Percentiles rank a stretch among this genome's conserved stretches.
phyloP scores from a whole-genome alignment of 345 rosid genomes.

The Anastatica hierochuntica region DNA sequence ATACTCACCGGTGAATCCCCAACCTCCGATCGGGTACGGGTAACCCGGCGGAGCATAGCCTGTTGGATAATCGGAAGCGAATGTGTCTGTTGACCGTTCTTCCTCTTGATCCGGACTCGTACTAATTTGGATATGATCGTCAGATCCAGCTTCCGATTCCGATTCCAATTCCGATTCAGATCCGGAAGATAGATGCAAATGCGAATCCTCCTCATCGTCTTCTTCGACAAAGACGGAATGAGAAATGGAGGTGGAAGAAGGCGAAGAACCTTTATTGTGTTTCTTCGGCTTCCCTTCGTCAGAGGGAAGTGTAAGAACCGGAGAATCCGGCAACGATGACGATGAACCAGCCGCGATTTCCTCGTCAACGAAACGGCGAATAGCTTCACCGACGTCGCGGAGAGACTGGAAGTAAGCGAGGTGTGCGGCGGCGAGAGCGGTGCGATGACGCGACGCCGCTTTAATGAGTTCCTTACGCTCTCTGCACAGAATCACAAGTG shows the following conservation, averaged over 20 bases:
- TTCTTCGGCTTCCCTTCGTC: constrained; percentile 47
- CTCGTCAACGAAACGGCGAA: constrained; percentile 66
- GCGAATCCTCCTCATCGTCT: constrained; percentile 43
- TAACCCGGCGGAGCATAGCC: constrained; percentile 20
- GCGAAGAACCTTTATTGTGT: not conserved
- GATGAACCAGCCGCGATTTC: constrained; percentile 38
- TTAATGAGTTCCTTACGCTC: constrained; percentile 60
- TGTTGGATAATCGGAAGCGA: constrained; percentile 8
- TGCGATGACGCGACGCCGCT: constrained; percentile 59
- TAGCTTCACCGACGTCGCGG: constrained; percentile 63
- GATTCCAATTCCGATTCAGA: constrained; percentile 36
- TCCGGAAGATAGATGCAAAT: constrained; percentile 53
- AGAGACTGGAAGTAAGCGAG: constrained; percentile 61
- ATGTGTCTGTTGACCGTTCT: constrained; percentile 13
- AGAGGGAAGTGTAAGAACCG: constrained; percentile 69
- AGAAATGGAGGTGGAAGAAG: constrained; percentile 55
- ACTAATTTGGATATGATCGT: constrained; percentile 35
- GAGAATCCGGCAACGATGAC: constrained; percentile 28
- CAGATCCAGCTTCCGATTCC: constrained; percentile 23
- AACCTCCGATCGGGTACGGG: constrained; percentile 21
- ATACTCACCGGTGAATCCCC: constrained; percentile 29
- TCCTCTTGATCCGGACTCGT: constrained; percentile 30
- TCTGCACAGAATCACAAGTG: constrained; percentile 63
- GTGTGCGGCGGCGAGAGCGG: constrained; percentile 75
- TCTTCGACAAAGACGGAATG: constrained; percentile 43